Evolutionary conservation across 2,329 filamentous ascomycete species (phyloP).

Genomic region (Phaeosphaeria sp.): DNA sequence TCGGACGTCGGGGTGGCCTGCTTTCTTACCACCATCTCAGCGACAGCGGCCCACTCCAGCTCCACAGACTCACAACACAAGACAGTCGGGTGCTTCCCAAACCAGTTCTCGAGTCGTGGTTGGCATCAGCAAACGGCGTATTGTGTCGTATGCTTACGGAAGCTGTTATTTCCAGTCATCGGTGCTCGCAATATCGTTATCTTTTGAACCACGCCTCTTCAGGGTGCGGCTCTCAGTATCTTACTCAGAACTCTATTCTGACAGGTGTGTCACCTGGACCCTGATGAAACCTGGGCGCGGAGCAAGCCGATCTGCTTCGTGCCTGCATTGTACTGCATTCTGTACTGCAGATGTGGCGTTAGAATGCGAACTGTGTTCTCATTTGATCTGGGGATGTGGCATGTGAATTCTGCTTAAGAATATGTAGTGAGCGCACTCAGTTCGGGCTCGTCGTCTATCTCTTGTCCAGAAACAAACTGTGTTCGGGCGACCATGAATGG

Average conservation of each 20-base stretch:
- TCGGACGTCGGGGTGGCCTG: constrained; percentile 2
- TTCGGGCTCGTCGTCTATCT: neutral
- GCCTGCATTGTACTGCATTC: constrained; percentile 1
- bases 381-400: constrained; percentile 1
- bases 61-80: neutral
- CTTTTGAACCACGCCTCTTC: constrained; percentile 8
- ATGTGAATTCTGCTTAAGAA: neutral
- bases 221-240: constrained; percentile 28
- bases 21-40: constrained; percentile 9
- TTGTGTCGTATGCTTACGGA: constrained; percentile 1
- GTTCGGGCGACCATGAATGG: neutral
- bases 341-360: constrained; percentile 1
- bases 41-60: constrained; percentile 1
- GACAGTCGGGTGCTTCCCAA: neutral
- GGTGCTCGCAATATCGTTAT: neutral
- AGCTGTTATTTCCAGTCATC: neutral
- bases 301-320: constrained; percentile 1
- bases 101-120: neutral
- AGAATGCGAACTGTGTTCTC: constrained; percentile 1
- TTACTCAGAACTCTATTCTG: constrained; percentile 37
- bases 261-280: constrained; percentile 24
- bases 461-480: neutral
- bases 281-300: constrained; percentile 12
- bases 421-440: neutral
- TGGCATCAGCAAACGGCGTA: neutral